Evolutionary conservation across 2,329 filamentous ascomycete genomes (phyloP), one percentile per base, ranked within the genome.

Genomic region (Exophiala alcalophila): DNA sequence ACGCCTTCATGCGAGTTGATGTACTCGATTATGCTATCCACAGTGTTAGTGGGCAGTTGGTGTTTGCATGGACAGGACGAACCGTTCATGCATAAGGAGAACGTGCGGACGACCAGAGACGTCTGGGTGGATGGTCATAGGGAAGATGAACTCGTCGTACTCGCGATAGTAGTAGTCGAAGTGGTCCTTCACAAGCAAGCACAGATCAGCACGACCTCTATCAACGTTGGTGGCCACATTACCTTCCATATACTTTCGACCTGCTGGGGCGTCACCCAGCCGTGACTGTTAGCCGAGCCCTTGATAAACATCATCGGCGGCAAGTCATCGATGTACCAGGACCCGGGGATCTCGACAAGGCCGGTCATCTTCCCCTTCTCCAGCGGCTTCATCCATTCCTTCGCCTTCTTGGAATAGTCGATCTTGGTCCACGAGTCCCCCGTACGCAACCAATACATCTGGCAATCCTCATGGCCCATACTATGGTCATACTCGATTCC

Each of bases 71-170:
- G n/a, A 34, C 20, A 11, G 12, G 20, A 31, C 38, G 24, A 31
- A 47, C 44, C 44, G 73, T 63, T 87, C 81, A 51, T 86, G 81
- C 83, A 87, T 86, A 5, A 86, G 65, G 19, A 88, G 55, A 0
- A 80, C 84, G 62, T 88, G 84, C 0, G 84, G 84, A 12, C 82
- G 71, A 0, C 84, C 84, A 3, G 76, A 81, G 0, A 84, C 80
- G 56, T 88, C 84, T 0, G 84, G 84, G 61, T 88, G 84, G 24
- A 87, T 82, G 0, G 84, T 88, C 62, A 88, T 83, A 0, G 84
- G 83, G 55, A 88, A 87, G 38, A 86, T 76, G 49, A 87, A 87
- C 54, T 85, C 81, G 54, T 88, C 83, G 50, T 86, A 83, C 61
- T 88, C 82, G 19, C 83, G 71, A 60, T 88, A 88, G 57, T 84